Conservation (phyloP, 495 filamentous ascomycete genomes). For the Podospora anserina region DNA sequence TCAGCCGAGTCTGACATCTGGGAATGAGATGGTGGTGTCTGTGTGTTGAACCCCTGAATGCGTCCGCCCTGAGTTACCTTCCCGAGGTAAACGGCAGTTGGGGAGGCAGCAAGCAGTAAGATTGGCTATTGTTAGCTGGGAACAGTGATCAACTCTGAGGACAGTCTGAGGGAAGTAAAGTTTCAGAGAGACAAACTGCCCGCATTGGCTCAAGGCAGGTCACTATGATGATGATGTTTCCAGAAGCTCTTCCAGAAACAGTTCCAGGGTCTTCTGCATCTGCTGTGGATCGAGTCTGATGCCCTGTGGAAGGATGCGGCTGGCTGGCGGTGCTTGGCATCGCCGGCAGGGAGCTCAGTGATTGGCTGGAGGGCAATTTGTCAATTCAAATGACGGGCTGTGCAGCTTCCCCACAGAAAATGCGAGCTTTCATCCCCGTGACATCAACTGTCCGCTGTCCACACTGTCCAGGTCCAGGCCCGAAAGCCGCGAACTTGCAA, state of each 20-base stretch:
- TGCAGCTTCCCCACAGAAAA: conserved; percentile 20
- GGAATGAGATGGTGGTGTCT: background rate
- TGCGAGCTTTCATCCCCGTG: conserved; percentile 30
- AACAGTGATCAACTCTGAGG: no score
- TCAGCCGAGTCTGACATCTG: conserved; percentile 20
- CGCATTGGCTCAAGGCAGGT: no score
- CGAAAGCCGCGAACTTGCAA: conserved; percentile 10
- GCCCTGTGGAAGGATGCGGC: conserved; percentile 1
- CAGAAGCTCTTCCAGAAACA: background rate
- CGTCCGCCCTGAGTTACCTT: background rate
- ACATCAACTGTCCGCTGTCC: conserved; percentile 23
- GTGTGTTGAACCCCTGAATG: background rate
- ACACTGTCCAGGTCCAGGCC: conserved; percentile 2
- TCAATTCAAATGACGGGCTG: conserved; percentile 7
- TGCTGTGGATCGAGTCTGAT: background rate
- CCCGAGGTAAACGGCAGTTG: background rate
- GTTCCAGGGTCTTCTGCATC: background rate
- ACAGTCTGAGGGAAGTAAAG: no score
- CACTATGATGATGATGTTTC: no score
- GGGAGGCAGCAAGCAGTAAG: no score
- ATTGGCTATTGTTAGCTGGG: no score
- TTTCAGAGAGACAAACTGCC: no score
- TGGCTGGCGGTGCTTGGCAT: conserved; percentile 9
- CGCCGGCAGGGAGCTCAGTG: background rate
- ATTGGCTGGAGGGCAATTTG: conserved; percentile 12